phyloP scores from a whole-genome alignment of 129 eudicot genomes.

The Flaveria linearis region DNA sequence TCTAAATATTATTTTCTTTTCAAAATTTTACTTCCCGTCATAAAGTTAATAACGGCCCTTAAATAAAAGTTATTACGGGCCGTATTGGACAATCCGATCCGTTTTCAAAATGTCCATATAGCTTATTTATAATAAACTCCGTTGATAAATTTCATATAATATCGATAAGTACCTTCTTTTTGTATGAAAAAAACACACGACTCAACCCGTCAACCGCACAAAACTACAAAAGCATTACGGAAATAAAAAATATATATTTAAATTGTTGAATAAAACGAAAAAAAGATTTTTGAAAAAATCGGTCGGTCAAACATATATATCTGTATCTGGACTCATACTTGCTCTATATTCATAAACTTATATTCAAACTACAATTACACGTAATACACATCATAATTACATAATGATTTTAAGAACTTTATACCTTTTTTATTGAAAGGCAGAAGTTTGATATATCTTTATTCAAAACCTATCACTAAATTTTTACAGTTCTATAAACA shows the following conservation, averaged over 20 bases:
- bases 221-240: neutral
- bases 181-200: neutral
- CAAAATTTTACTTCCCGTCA: too few relatives aligned
- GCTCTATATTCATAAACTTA: conserved; percentile 20
- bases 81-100: too few relatives aligned
- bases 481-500: neutral
- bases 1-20: too few relatives aligned
- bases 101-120: too few relatives aligned
- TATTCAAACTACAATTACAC: neutral
- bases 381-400: neutral
- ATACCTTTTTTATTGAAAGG: too few relatives aligned
- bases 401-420: neutral
- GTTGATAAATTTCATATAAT: neutral
- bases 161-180: neutral
- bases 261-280: neutral
- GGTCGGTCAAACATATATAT: conserved; percentile 6
- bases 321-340: conserved; percentile 18
- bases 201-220: neutral
- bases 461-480: neutral
- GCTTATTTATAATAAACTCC: too few relatives aligned
- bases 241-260: neutral
- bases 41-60: too few relatives aligned
- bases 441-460: neutral
- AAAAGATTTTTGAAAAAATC: neutral
- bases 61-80: too few relatives aligned